These are phyloP conservation scores for Geotrichum restrictum DNA, from an alignment of 1,139 yeast genomes.

Conservation along the genomic window DNA sequence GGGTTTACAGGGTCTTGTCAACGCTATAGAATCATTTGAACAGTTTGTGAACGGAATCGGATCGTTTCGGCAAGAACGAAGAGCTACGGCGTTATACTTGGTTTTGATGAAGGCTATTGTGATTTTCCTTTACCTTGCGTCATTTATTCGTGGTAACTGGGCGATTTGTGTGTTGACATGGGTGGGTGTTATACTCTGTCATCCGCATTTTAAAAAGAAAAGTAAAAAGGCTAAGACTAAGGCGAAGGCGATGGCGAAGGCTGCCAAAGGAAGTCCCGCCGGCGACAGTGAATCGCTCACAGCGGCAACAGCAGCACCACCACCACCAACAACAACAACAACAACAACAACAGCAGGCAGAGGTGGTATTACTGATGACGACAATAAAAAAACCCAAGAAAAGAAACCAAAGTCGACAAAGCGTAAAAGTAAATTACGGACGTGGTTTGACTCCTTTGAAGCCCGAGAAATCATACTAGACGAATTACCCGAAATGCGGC, in stretches of 20 bases:
- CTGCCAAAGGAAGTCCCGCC: too few species aligned
- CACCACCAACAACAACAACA: background rate
- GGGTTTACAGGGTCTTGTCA: constrained; percentile 54
- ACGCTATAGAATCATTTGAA: constrained; percentile 52
- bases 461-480: constrained; percentile 55
- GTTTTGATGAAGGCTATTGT: constrained; percentile 46
- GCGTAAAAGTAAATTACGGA: background rate
- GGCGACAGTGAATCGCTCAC: too few species aligned
- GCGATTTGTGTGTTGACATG: constrained; percentile 54
- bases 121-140: constrained; percentile 51
- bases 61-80: constrained; percentile 66
- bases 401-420: background rate
- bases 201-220: constrained; percentile 32
- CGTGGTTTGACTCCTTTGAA: too few species aligned
- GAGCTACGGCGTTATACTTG: constrained; percentile 54
- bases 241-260: background rate
- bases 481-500: constrained; percentile 50
- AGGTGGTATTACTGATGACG: too few species aligned
- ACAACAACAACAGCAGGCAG: background rate
- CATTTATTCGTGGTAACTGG: constrained; percentile 64
- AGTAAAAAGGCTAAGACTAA: constrained; percentile 28
- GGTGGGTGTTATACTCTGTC: constrained; percentile 32
- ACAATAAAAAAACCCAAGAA: background rate
- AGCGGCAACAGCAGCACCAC: too few species aligned
- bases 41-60: constrained; percentile 59